A percentile compares a stretch with the other conserved stretches of the same genome.
These are phyloP conservation scores for Colletotrichum theobromicola DNA, from an alignment of 2,329 filamentous ascomycete genomes.

Conservation along the genomic window DNA sequence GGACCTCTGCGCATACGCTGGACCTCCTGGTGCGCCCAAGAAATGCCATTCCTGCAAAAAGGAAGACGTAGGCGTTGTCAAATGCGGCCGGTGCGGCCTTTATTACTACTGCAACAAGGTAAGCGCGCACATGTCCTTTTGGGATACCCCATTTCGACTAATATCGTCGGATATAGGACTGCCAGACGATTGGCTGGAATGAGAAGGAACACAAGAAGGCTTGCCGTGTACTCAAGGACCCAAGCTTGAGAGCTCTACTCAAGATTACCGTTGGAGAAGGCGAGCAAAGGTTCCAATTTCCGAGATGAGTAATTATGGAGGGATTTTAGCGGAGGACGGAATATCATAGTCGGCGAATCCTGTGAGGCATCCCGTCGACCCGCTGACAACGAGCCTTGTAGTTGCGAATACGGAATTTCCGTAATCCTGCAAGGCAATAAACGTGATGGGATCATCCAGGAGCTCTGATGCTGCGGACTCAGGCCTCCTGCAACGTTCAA, in stretches of 20 bases:
- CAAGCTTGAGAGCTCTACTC: background rate
- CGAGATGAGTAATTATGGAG: background rate
- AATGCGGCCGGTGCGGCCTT: background rate
- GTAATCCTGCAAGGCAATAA: background rate
- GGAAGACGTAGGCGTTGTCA: background rate
- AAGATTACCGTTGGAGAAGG: background rate
- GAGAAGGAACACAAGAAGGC: background rate
- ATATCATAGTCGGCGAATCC: background rate
- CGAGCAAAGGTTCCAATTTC: background rate
- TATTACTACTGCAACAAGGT: background rate
- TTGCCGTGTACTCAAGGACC: background rate
- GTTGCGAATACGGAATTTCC: too few relatives aligned
- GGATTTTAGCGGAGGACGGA: background rate
- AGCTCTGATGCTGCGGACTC: background rate
- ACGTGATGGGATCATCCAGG: background rate
- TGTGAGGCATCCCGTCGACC: background rate
- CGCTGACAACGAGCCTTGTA: too few relatives aligned
- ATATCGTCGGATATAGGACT: background rate
- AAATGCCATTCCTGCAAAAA: background rate
- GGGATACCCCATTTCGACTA: background rate
- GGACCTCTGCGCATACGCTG: background rate
- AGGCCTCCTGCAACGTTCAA: too few relatives aligned
- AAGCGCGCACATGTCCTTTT: background rate
- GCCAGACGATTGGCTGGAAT: background rate
- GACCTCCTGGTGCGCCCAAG: background rate